Conservation (phyloP, 148 eudicot genomes). For the Linanthus parryae region DNA sequence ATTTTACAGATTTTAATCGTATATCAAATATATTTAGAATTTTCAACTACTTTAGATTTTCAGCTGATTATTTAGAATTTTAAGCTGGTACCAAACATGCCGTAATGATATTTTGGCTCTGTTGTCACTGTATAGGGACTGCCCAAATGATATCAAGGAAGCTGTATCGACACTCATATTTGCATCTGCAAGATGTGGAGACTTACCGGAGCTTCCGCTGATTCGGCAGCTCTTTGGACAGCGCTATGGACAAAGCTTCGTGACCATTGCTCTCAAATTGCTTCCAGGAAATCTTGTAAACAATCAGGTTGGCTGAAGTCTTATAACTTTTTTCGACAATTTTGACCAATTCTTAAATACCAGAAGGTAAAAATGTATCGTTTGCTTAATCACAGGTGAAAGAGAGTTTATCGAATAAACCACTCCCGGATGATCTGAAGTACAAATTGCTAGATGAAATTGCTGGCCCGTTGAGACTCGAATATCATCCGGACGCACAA, state of each 20-base stretch:
- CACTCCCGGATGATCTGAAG: conserved; percentile 46
- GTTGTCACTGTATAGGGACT: conserved; percentile 37
- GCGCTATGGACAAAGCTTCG: conserved; percentile 61
- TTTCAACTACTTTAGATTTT: no score
- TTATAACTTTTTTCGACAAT: neutral
- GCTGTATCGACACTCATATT: conserved; percentile 72
- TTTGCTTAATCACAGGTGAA: conserved; percentile 34
- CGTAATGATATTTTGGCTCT: neutral
- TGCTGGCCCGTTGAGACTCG: conserved; percentile 39
- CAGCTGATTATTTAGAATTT: no score
- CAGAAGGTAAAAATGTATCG: neutral
- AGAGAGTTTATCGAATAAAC: conserved; percentile 29
- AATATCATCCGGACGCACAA: conserved; percentile 27
- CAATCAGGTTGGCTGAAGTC: conserved; percentile 28
- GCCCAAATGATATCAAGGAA: conserved; percentile 66
- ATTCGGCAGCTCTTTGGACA: conserved; percentile 61
- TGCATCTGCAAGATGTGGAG: conserved; percentile 73
- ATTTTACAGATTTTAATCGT: neutral
- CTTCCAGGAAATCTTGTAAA: conserved; percentile 76
- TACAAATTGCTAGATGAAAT: conserved; percentile 57
- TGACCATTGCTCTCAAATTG: conserved; percentile 36
- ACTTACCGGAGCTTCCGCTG: conserved; percentile 57
- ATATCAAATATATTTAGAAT: no score
- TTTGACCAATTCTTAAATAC: neutral
- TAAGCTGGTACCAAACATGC: neutral